phyloP scores from a whole-genome alignment of 1,284 basidiomycete species.

The Ustanciosporium gigantosporum region DNA sequence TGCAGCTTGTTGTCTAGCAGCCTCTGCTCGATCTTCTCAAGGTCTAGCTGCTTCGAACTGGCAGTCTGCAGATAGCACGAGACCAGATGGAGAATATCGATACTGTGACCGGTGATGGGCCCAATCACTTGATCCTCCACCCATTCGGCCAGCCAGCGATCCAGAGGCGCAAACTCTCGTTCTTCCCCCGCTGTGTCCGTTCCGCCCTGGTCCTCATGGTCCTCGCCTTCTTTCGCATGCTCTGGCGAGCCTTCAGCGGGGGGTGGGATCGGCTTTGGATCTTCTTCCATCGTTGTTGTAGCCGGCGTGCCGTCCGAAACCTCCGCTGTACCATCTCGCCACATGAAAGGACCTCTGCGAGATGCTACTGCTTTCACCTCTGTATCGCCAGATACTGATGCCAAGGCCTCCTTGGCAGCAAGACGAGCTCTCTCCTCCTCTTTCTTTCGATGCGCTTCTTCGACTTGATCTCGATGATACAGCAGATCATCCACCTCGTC shows the following conservation, averaged over 20 bases:
- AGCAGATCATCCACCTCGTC: conserved; percentile 20
- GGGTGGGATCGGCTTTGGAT: not conserved
- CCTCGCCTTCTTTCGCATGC: too few relatives aligned
- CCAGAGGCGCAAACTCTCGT: conserved; percentile 14
- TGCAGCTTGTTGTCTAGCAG: conserved; percentile 9
- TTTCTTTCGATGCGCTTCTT: not conserved
- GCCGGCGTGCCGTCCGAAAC: not conserved
- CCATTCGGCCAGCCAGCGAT: conserved; percentile 10
- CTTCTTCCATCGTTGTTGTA: not conserved
- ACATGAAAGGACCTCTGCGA: conserved; percentile 30
- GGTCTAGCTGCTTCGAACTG: conserved; percentile 1
- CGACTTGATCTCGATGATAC: not conserved
- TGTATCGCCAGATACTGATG: not conserved
- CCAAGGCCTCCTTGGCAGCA: not conserved
- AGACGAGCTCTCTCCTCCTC: not conserved
- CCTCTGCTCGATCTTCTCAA: conserved; percentile 10
- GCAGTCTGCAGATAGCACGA: conserved; percentile 8
- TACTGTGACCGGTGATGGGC: conserved; percentile 20
- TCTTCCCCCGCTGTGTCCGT: not conserved
- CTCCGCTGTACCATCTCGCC: conserved; percentile 22
- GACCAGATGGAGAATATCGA: conserved; percentile 31
- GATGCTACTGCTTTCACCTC: conserved; percentile 8
- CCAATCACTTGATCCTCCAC: conserved; percentile 30
- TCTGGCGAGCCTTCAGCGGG: too few relatives aligned
- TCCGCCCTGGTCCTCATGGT: too few relatives aligned